Base-by-base conservation (phyloP, 306 rosid genomes). In the Prunus salicina region DNA sequence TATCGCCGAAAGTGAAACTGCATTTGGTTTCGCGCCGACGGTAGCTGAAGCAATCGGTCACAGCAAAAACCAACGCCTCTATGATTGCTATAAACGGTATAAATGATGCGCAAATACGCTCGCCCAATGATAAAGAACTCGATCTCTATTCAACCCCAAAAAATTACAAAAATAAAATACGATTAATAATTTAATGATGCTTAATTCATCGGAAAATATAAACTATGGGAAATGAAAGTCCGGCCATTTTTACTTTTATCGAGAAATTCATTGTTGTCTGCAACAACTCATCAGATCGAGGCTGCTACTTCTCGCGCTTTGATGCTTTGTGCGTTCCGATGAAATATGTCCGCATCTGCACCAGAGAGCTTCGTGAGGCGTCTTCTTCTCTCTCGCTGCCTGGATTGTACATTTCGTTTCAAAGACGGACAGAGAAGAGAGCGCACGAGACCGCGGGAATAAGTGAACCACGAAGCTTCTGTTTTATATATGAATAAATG, bases 51-150 rank as follows among this genome's bases (percentile, higher is more conserved):
- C 97, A 93, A 49, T 77, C 81, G 7, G 70, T 30, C n/a, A 84
- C 67, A 5, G 93, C 74, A 12, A 79, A 74, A 63, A 84, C 73
- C 64, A 93, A 55, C 28, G 47, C 80, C 81, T 91, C 87, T 12
- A 89, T 30, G 1, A 82, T 61, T 2, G 80, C 89, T 32, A 89
- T 12, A 7, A 68, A 27, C 32, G 97, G 93, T 76, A 79, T 72
- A 80, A 83, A 84, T 68, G 86, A 93, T 15, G 13, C 79, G 22
- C 88, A 88, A 67, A 88, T 28, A 56, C 80, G 74, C 63, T 87
- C 92, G 11, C 90, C 85, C 3, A 84, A 1, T 25, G 83, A 64
- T 81, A 69, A 73, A 32, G 86, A 87, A 53, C 81, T 78, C 60
- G 91, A 76, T 19, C 81, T 82, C 92, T 91, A 84, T 77, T 49